These are phyloP conservation scores for Paracoccidioides brasiliensis DNA, from an alignment of 2,329 filamentous ascomycete species.

Conservation along the genomic window DNA sequence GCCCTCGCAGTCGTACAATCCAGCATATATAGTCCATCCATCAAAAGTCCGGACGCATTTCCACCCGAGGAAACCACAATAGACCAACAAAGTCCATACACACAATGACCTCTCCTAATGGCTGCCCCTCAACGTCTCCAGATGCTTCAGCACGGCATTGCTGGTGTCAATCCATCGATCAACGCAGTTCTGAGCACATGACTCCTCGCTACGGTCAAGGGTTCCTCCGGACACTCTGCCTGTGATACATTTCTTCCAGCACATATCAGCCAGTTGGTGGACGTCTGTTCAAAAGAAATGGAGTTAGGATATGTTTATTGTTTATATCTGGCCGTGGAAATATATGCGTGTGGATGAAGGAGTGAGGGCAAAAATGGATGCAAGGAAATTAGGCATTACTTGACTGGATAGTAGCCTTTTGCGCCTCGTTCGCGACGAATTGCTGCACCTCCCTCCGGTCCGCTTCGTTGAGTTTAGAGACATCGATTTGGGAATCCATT, in stretches of 20 bases:
- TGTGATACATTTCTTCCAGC: slow-evolving; percentile 90
- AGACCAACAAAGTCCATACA: too few species aligned
- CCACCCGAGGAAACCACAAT: too few species aligned
- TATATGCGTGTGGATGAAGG: background rate
- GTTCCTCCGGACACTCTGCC: slow-evolving; percentile 55
- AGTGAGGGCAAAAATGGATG: slow-evolving; percentile 1
- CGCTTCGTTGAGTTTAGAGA: slow-evolving; percentile 61
- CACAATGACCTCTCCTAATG: background rate
- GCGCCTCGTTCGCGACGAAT: slow-evolving; percentile 70
- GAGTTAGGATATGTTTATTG: background rate
- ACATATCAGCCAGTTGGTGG: slow-evolving; percentile 58
- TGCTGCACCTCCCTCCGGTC: slow-evolving; percentile 82
- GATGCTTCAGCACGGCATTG: slow-evolving; percentile 67
- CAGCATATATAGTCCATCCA: too few species aligned
- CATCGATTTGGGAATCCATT: slow-evolving; percentile 41
- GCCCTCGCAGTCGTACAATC: background rate
- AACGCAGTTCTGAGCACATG: slow-evolving; percentile 83
- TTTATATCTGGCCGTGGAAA: too few species aligned
- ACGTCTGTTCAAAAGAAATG: slow-evolving; percentile 36
- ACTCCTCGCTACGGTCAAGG: slow-evolving; percentile 65
- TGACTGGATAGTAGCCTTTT: slow-evolving; percentile 53
- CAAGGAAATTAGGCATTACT: slow-evolving; percentile 21
- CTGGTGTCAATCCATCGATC: slow-evolving; percentile 88
- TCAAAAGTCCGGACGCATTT: too few species aligned
- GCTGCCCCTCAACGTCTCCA: slow-evolving; percentile 49